A percentile compares a stretch with the other conserved stretches of the same genome.
These are phyloP conservation scores for Teratosphaeria pseudoeucalypti DNA, from an alignment of 2,329 filamentous ascomycete species.

Conservation along the genomic window DNA sequence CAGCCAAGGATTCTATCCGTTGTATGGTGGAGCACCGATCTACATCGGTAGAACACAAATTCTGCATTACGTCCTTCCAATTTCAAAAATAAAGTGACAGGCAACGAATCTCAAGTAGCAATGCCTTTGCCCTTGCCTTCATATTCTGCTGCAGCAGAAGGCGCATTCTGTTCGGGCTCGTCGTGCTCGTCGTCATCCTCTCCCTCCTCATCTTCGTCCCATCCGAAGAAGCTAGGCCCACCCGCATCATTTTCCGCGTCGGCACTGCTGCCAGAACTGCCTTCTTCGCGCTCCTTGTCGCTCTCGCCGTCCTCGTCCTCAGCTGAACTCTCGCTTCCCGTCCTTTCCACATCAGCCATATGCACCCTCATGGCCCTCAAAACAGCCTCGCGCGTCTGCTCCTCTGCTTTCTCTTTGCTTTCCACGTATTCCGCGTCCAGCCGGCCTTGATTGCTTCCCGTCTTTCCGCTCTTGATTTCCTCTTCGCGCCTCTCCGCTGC, in stretches of 20 bases:
- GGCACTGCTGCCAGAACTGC: conserved; percentile 20
- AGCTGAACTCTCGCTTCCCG: conserved; percentile 31
- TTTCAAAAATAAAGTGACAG: background rate
- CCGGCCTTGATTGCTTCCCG: conserved; percentile 45
- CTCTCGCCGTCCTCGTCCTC: conserved; percentile 36
- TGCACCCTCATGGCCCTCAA: conserved; percentile 58
- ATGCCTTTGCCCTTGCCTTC: conserved; percentile 28
- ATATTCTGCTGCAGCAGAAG: conserved; percentile 11
- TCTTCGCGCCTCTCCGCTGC: conserved; percentile 72
- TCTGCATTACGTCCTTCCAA: background rate
- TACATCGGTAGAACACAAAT: background rate
- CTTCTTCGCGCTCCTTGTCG: conserved; percentile 21
- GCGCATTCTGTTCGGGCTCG: conserved; percentile 18
- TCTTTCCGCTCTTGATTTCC: conserved; percentile 65
- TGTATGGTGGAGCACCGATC: too few relatives aligned
- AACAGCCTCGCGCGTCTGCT: conserved; percentile 70
- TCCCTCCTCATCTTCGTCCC: conserved; percentile 59
- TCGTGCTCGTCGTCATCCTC: conserved; percentile 49
- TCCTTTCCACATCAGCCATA: conserved; percentile 43
- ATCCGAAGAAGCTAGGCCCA: conserved; percentile 55
- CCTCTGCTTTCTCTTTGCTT: conserved; percentile 79
- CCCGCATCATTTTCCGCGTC: conserved; percentile 28
- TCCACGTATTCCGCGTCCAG: conserved; percentile 91
- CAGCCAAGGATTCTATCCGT: too few relatives aligned
- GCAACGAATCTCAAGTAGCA: background rate